A percentile compares a stretch with the other conserved stretches of the same genome.
phyloP scores from a whole-genome alignment of 108 stramenopile genomes.

The Cyclotella kingstonii region DNA sequence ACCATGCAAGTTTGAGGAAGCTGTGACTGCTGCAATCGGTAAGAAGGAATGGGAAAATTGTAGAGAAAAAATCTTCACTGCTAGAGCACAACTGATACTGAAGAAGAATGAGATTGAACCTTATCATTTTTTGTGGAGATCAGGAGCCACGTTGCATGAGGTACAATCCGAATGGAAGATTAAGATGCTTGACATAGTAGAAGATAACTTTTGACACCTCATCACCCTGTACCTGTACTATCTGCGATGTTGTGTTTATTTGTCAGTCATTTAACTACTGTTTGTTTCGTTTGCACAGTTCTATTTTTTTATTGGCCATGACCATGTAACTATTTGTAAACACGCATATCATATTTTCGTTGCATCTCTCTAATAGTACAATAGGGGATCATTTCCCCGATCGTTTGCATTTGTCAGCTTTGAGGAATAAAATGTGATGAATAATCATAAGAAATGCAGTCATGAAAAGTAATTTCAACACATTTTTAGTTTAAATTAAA shows the following conservation, averaged over 20 bases:
- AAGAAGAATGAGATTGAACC: constrained; percentile 26
- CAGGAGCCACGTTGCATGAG: constrained; percentile 20
- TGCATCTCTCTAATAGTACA: no score
- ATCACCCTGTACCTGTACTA: no score
- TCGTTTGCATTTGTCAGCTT: no score
- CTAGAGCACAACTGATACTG: constrained; percentile 31
- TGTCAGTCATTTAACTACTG: no score
- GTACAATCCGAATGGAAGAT: constrained; percentile 34
- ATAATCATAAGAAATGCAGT: not conserved
- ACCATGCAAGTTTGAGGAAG: constrained; percentile 83
- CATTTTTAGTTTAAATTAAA: not conserved
- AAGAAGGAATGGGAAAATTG: constrained; percentile 56
- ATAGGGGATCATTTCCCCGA: no score
- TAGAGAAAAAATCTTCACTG: constrained; percentile 50
- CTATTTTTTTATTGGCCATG: no score
- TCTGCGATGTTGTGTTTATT: no score
- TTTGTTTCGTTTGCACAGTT: no score
- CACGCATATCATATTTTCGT: no score
- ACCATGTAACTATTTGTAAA: no score
- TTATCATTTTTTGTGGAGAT: constrained; percentile 11
- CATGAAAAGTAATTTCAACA: not conserved
- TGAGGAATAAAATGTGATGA: no score
- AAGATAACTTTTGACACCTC: constrained; percentile 7
- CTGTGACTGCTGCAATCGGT: constrained; percentile 62
- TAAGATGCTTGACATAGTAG: constrained; percentile 36